These are phyloP conservation scores for Echeveria elegans DNA, from an alignment of 164 flowering plant genomes.

Conservation along the genomic window DNA sequence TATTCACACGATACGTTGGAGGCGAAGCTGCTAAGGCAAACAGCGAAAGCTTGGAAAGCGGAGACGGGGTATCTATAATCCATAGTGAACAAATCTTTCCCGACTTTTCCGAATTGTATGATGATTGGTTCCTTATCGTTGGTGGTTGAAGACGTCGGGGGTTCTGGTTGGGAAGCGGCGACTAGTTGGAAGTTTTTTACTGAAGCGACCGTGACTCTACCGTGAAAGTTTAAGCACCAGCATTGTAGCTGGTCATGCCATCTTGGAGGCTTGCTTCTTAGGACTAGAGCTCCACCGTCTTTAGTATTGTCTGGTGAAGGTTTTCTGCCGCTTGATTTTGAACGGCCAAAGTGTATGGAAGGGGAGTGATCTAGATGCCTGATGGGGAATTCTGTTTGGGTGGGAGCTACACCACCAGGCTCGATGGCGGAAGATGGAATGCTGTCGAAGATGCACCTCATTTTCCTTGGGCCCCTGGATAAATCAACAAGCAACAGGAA, in stretches of 20 bases:
- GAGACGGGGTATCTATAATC: conserved; percentile 72
- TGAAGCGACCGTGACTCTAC: conserved; percentile 75
- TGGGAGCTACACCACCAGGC: conserved; percentile 65
- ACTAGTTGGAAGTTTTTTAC: conserved; percentile 78
- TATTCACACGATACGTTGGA: conserved; percentile 79
- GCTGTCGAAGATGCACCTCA: conserved; percentile 56
- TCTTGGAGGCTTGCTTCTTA: conserved; percentile 67
- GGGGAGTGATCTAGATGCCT: conserved; percentile 36
- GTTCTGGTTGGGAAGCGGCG: conserved; percentile 42
- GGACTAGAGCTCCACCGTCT: conserved; percentile 38
- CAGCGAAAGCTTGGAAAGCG: conserved; percentile 74
- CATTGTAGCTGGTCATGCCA: conserved; percentile 88
- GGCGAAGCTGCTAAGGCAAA: conserved; percentile 83
- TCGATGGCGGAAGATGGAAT: conserved; percentile 53
- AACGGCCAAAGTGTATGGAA: conserved; percentile 38
- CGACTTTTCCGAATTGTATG: conserved; percentile 74
- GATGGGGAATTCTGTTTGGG: conserved; percentile 45
- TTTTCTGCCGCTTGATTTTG: conserved; percentile 35
- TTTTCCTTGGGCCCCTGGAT: conserved; percentile 71
- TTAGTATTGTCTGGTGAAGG: conserved; percentile 24
- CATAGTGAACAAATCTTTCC: conserved; percentile 76
- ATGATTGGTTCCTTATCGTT: conserved; percentile 50
- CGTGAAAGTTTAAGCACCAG: conserved; percentile 78
- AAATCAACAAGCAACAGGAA: conserved; percentile 5
- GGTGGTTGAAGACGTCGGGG: conserved; percentile 19